Evolutionary conservation across 148 eudicot genomes (phyloP).

Genomic region (Nepenthes mirabilis): DNA sequence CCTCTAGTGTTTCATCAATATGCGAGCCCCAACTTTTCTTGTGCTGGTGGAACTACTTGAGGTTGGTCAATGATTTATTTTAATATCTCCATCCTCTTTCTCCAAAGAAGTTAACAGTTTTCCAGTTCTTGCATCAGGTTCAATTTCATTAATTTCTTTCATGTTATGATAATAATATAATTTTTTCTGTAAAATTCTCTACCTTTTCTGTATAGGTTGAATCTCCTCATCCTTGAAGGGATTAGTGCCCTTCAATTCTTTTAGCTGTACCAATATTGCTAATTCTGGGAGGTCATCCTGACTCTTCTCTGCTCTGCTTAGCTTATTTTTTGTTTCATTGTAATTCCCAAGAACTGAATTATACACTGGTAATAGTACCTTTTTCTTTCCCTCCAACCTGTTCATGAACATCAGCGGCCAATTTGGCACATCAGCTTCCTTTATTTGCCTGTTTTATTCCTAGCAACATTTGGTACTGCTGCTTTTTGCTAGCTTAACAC

Average conservation of each 20-base stretch:
- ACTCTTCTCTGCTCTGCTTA: slow-evolving; percentile 45
- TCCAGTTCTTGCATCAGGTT: neutral
- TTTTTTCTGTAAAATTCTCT: slow-evolving; percentile 4
- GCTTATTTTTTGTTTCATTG: slow-evolving; percentile 60
- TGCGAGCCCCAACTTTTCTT: slow-evolving; percentile 54
- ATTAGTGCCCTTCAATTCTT: slow-evolving; percentile 32
- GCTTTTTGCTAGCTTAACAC: neutral
- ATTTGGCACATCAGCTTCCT: slow-evolving; percentile 27
- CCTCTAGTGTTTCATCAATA: slow-evolving; percentile 66
- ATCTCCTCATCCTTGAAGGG: slow-evolving; percentile 55
- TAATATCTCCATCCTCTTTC: slow-evolving; percentile 29
- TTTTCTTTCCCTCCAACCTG: slow-evolving; percentile 63
- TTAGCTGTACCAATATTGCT: slow-evolving; percentile 21
- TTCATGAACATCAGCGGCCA: slow-evolving; percentile 59
- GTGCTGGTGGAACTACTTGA: slow-evolving; percentile 32
- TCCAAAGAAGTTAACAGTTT: slow-evolving; percentile 8
- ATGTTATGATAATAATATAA: slow-evolving; percentile 8
- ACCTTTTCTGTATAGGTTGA: slow-evolving; percentile 22
- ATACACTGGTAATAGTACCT: slow-evolving; percentile 61
- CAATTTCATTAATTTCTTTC: slow-evolving; percentile 12
- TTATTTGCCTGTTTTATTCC: slow-evolving; percentile 2
- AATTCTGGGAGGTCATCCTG: slow-evolving; percentile 28
- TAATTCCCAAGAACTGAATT: slow-evolving; percentile 46
- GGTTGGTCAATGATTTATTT: slow-evolving; percentile 9
- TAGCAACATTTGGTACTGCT: neutral